Evolutionary conservation across 352 stramenopile genomes (phyloP).

Genomic region (Peronospora destructor): DNA sequence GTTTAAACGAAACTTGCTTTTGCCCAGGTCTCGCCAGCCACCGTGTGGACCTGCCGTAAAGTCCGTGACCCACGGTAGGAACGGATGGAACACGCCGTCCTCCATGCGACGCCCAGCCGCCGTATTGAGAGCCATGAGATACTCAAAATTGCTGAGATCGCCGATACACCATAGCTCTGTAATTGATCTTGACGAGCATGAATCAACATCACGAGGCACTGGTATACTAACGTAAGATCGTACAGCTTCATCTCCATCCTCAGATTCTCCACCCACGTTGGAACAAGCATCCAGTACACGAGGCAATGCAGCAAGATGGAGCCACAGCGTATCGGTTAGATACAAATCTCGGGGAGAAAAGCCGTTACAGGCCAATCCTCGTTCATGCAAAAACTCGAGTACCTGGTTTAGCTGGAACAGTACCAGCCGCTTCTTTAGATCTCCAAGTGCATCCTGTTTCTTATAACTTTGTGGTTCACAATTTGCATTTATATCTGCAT

Average conservation of each 20-base stretch:
- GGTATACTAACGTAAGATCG: background rate
- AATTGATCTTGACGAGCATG: constrained; percentile 32
- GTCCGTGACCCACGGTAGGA: constrained; percentile 95
- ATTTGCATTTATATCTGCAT: background rate
- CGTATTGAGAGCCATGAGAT: constrained; percentile 89
- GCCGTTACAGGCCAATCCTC: constrained; percentile 32
- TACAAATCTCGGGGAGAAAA: constrained; percentile 40
- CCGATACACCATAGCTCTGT: constrained; percentile 87
- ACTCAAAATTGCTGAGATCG: constrained; percentile 90
- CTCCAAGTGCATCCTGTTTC: constrained; percentile 27
- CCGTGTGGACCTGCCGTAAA: constrained; percentile 47
- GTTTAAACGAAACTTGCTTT: constrained; percentile 92
- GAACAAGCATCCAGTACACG: constrained; percentile 10
- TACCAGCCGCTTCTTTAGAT: constrained; percentile 62
- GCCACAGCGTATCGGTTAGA: constrained; percentile 44
- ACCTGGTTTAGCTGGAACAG: constrained; percentile 53
- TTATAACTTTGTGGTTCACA: constrained; percentile 15
- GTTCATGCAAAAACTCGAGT: constrained; percentile 41
- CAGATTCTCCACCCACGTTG: background rate
- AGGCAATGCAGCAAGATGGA: constrained; percentile 41
- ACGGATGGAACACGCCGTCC: constrained; percentile 81
- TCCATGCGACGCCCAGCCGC: constrained; percentile 81
- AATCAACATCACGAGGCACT: constrained; percentile 15
- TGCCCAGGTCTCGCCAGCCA: constrained; percentile 85
- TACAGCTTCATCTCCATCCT: background rate